Evolutionary conservation across 2,329 filamentous ascomycete genomes (phyloP).

Genomic region (Cladosporium colombiae): DNA sequence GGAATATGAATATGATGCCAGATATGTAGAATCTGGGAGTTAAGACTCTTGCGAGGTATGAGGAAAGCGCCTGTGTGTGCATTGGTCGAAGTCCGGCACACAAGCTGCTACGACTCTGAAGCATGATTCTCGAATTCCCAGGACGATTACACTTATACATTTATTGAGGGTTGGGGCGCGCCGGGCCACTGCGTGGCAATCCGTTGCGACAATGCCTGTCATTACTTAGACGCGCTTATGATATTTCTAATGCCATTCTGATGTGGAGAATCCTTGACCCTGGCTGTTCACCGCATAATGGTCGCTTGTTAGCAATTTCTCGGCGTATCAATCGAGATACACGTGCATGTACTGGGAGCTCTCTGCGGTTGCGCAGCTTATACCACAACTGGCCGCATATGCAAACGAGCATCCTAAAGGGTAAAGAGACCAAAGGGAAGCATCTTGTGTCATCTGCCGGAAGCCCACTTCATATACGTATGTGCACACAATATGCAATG

Average conservation of each 20-base stretch:
- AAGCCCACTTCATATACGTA: neutral
- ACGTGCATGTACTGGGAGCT: neutral
- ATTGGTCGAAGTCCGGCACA: neutral
- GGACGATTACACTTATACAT: neutral
- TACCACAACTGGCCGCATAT: neutral
- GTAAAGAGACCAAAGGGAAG: neutral
- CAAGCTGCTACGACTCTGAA: neutral
- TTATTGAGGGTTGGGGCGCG: neutral
- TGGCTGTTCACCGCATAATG: neutral
- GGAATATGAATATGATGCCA: neutral
- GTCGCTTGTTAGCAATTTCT: too few relatives aligned
- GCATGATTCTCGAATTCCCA: neutral
- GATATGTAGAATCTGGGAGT: neutral
- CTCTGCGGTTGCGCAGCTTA: neutral
- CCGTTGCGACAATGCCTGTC: neutral
- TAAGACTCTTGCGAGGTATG: neutral
- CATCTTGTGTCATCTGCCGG: neutral
- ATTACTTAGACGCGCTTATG: neutral
- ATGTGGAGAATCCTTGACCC: neutral
- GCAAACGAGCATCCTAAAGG: neutral
- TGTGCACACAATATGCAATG: neutral
- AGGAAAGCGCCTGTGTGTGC: neutral
- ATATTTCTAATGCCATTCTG: neutral
- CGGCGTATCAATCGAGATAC: neutral
- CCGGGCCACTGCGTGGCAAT: neutral